Base-by-base conservation (phyloP, 2,329 filamentous ascomycete genomes). In the Xenosphaeropsis pyriputrescens region DNA sequence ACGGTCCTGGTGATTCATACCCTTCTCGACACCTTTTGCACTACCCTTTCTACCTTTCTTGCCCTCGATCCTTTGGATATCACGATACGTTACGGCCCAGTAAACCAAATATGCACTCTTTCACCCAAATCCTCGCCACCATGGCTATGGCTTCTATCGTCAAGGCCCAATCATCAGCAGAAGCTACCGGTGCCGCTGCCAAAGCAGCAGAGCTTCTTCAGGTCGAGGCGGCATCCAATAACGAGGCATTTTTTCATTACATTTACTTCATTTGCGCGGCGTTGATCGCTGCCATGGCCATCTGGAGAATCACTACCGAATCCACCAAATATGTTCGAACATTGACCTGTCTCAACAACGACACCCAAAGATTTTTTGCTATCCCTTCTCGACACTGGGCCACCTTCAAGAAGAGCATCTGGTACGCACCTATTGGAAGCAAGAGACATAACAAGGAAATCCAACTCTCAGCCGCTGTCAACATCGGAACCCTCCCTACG, bases 381-480 rank as follows among this genome's bases (percentile, higher is more conserved):
- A 62, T 64, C 17, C 69, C 80, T 5, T 65, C 64, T 6, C 47
- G 54, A 12, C 63, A 61, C 32, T 57, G 62, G 40, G 63, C 79
- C n/a, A 73, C 65, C 58, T 61, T 85, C 46, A 79, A 83, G 63
- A 73, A 70, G 52, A 68, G 81, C 47, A 45, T 85, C 15, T 59
- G 79, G 14, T 79, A 77, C 52, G 78, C 85, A 1, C 85, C 85
- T 5, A 59, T 93, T 14, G 72, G 76, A 50, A 69, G 68, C 39
- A 83, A 83, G 52, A 70, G 84, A 50, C 85, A 91, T 59, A 91
- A 91, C 50, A 65, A 72, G 18, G 78, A 83, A 51, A 69, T 85
- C 46, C 75, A 79, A 51, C 58, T 86, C 12, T 79, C 75, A 16
- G 65, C 65, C 14, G 78, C 77, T 6, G 59, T 84, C 52, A 77